These are phyloP conservation scores for Tuber brumale DNA, from an alignment of 495 filamentous ascomycete genomes.

Conservation along the genomic window DNA sequence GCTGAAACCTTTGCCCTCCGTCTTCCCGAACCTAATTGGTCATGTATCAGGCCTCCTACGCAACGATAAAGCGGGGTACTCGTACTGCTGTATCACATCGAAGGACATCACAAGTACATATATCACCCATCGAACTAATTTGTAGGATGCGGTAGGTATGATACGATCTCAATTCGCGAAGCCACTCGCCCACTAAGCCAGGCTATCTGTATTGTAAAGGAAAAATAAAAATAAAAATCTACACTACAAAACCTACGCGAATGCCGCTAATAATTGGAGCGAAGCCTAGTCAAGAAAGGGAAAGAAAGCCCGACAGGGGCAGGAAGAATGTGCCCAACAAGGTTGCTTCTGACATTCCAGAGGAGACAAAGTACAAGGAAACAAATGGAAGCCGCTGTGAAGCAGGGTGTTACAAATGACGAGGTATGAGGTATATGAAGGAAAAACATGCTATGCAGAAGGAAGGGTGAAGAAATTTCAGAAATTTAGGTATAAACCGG, in stretches of 20 bases:
- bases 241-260: background rate
- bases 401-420: background rate
- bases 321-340: background rate
- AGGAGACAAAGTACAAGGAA: background rate
- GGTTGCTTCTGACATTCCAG: background rate
- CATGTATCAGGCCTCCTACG: background rate
- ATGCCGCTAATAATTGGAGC: background rate
- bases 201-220: background rate
- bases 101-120: background rate
- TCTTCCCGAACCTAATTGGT: background rate
- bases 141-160: background rate
- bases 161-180: background rate
- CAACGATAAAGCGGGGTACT: background rate
- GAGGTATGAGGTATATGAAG: background rate
- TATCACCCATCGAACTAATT: background rate
- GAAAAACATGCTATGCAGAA: background rate
- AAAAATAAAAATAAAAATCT: background rate
- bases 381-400: slow-evolving; percentile 1
- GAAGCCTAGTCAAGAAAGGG: background rate
- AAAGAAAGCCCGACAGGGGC: background rate
- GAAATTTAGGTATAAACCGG: background rate
- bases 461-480: background rate
- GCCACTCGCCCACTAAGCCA: background rate
- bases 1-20: background rate
- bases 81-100: background rate